phyloP scores from a whole-genome alignment of 345 rosid genomes.

The Lepidium africanum region DNA sequence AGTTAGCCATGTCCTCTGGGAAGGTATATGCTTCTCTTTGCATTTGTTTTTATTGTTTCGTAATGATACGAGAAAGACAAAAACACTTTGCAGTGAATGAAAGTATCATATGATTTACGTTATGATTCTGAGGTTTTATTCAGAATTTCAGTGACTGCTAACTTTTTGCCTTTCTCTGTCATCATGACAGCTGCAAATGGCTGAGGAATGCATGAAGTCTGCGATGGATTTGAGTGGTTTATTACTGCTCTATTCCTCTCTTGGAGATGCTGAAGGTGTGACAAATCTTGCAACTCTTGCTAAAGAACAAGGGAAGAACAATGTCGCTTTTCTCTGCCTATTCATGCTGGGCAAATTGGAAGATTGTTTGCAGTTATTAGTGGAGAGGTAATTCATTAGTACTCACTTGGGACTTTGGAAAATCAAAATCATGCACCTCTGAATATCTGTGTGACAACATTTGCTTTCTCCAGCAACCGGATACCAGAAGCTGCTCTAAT shows the following conservation, averaged over 20 bases:
- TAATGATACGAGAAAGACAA: not conserved
- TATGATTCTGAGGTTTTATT: not conserved
- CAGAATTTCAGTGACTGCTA: not conserved
- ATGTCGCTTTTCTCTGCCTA: constrained; percentile 90
- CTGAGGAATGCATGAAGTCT: constrained; percentile 90
- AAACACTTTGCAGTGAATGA: not conserved
- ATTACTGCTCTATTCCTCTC: constrained; percentile 86
- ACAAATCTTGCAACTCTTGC: constrained; percentile 75
- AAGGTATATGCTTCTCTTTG: constrained; percentile 41
- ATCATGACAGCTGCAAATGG: constrained; percentile 82
- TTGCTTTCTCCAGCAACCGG: constrained; percentile 66
- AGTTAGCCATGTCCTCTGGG: constrained; percentile 92
- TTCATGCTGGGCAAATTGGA: constrained; percentile 94
- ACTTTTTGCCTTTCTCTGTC: constrained; percentile 7
- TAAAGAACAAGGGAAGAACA: constrained; percentile 93
- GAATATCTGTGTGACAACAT: constrained; percentile 9
- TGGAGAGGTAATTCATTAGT: constrained; percentile 62
- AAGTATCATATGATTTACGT: not conserved
- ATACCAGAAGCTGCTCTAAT: constrained; percentile 99
- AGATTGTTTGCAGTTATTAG: constrained; percentile 85
- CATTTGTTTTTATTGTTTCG: not conserved
- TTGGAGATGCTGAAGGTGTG: constrained; percentile 95
- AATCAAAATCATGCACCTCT: not conserved
- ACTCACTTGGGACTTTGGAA: not conserved
- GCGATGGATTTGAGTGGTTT: constrained; percentile 97